A percentile compares a stretch with the other conserved stretches of the same genome.
These are phyloP conservation scores for Aspergillus vadensis DNA, from an alignment of 2,329 filamentous ascomycete species.

Conservation along the genomic window DNA sequence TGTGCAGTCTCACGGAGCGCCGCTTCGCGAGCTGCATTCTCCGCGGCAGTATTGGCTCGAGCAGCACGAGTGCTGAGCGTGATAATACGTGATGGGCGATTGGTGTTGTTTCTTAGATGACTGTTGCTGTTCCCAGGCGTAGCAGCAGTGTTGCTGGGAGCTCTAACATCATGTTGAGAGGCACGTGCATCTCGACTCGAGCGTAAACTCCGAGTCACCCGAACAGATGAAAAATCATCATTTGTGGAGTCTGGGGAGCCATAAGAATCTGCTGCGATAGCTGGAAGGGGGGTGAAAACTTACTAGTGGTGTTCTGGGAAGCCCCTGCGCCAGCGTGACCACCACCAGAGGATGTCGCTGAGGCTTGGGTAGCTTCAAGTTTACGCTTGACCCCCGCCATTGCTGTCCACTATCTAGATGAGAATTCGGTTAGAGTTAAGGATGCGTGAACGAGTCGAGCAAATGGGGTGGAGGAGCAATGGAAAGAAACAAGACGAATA, in stretches of 20 bases:
- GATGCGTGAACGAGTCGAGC: background rate
- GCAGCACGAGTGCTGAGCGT: slow-evolving; percentile 24
- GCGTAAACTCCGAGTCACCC: slow-evolving; percentile 27
- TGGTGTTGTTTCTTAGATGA: slow-evolving; percentile 15
- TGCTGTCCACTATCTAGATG: slow-evolving; percentile 24
- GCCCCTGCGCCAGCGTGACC: slow-evolving; percentile 21
- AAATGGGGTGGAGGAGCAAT: background rate
- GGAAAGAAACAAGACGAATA: background rate
- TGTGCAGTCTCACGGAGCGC: slow-evolving; percentile 8
- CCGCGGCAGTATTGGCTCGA: slow-evolving; percentile 16
- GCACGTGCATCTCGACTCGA: slow-evolving; percentile 27
- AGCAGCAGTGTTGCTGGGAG: slow-evolving; percentile 9
- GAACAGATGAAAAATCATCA: slow-evolving; percentile 21
- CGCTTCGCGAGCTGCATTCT: slow-evolving; percentile 12
- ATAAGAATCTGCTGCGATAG: slow-evolving; percentile 12
- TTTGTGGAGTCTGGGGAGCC: slow-evolving; percentile 18
- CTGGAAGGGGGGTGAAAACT: slow-evolving; percentile 6
- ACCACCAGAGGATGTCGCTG: slow-evolving; percentile 19
- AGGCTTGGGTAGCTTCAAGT: slow-evolving; percentile 29
- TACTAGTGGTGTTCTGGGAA: slow-evolving; percentile 28
- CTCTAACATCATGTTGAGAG: slow-evolving; percentile 20
- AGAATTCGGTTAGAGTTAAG: slow-evolving; percentile 2
- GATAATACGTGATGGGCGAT: slow-evolving; percentile 26
- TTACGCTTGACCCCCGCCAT: slow-evolving; percentile 44
- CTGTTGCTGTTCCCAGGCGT: slow-evolving; percentile 6